Base-by-base conservation (phyloP, 2,329 filamentous ascomycete species). In the Phialophora tarda region DNA sequence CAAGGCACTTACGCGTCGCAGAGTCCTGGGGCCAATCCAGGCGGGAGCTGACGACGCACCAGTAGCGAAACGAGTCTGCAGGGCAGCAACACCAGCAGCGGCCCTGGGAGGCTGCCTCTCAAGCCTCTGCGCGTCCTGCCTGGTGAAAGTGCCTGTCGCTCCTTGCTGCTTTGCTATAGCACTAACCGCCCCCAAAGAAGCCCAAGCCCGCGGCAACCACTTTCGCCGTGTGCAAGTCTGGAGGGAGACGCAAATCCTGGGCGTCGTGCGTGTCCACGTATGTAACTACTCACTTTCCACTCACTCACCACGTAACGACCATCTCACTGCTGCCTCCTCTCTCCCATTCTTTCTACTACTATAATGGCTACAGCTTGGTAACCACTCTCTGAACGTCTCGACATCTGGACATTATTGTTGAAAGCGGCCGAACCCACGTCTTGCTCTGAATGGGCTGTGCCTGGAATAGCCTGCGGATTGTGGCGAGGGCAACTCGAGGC, bases 401-500 rank as follows among this genome's bases (percentile, higher is more conserved):
- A 51, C 24, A 48, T 48, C 38, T 44, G 56, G 32, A 59, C 24
- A 23, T 34, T 47, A 34, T 10, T 28, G 23, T 62, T 53, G 24
- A 51, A 24, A 21, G 14, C 32, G 32, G n/a, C 23, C 53, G 30
- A n/a, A 34, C 44, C 24, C 50, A 32, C 32, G 26, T 38, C 24
- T 55, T 60, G 47, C 34, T 41, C 53, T 63, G 62, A 44, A 59
- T 60, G 59, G 63, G 55, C 66, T 65, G 51, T 59, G 44, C 44
- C 54, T 54, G 51, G 32, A 56, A 59, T 62, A 41, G 26, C 44
- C 21, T 60, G 44, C 66, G 55, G 55, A 68, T 58, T 68, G 66
- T 68, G 66, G 66, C 66, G 63, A 65, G 24, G 66, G 66, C 66
- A 66, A 53, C 50, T 61, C 34, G 58, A 63, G 54, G 59, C 63